Evolutionary conservation across 2,329 filamentous ascomycete genomes (phyloP).

Genomic region (Davidsoniella eucalypti): DNA sequence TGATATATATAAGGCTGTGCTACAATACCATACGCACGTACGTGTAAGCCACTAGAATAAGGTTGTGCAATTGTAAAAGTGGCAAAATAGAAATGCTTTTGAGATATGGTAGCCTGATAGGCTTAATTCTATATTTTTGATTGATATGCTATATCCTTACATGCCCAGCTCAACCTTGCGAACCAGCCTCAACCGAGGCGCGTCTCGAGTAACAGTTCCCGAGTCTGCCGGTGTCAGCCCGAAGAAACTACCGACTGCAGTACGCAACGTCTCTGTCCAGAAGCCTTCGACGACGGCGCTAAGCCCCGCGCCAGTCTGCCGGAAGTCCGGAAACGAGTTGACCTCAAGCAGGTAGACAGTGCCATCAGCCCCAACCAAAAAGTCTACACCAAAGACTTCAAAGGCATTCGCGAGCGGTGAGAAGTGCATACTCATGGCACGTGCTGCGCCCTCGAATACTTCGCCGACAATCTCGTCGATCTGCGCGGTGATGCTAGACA

Average conservation of each 20-base stretch:
- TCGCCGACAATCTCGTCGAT: slow-evolving; percentile 60
- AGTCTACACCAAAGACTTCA: slow-evolving; percentile 85
- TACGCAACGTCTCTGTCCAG: slow-evolving; percentile 56
- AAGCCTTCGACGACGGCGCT: slow-evolving; percentile 56
- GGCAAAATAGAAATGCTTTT: too few species aligned
- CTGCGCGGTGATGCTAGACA: slow-evolving; percentile 50
- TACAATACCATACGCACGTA: too few species aligned
- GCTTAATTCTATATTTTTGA: too few species aligned
- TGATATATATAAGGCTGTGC: too few species aligned
- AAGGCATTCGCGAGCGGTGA: slow-evolving; percentile 78
- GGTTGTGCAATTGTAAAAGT: too few species aligned
- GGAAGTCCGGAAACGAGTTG: slow-evolving; percentile 93
- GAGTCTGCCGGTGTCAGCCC: slow-evolving; percentile 16
- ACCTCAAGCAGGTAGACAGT: slow-evolving; percentile 69
- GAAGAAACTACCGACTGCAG: slow-evolving; percentile 56
- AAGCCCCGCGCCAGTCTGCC: slow-evolving; percentile 66
- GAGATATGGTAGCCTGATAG: too few species aligned
- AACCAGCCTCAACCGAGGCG: slow-evolving; percentile 32
- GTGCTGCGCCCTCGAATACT: slow-evolving; percentile 71
- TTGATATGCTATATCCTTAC: slow-evolving; percentile 22
- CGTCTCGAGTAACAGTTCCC: slow-evolving; percentile 13
- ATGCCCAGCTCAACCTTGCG: slow-evolving; percentile 31
- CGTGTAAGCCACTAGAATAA: too few species aligned
- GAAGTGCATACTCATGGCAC: slow-evolving; percentile 78
- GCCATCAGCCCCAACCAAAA: slow-evolving; percentile 53